Conservation (phyloP, 768 basidiomycete species). For the Lyophyllum decastes region DNA sequence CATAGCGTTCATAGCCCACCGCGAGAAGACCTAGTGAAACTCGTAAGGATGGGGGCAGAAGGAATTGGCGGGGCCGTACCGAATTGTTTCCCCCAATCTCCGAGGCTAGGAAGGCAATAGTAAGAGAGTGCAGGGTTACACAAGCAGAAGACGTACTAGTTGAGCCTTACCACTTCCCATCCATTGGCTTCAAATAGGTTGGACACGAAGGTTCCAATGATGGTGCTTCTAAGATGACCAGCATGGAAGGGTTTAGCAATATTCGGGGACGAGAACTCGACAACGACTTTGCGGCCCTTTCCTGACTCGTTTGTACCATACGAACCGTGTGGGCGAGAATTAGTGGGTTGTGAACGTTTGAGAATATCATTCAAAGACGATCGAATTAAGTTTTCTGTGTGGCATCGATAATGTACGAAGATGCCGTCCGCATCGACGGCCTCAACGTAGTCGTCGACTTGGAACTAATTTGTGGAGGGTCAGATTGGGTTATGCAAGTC, state of each 20-base stretch:
- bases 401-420: conserved; percentile 9
- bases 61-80: conserved; percentile 18
- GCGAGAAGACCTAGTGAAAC: conserved; percentile 71
- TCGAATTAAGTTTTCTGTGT: conserved; percentile 8
- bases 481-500: background rate
- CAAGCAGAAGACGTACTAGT: conserved; percentile 50
- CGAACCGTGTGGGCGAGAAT: conserved; percentile 42
- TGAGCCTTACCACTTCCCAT: conserved; percentile 84
- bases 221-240: conserved; percentile 92
- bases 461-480: background rate
- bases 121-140: background rate
- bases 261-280: conserved; percentile 95
- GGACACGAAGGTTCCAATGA: conserved; percentile 89
- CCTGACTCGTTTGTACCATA: conserved; percentile 82
- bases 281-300: conserved; percentile 75
- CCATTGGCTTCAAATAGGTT: conserved; percentile 91
- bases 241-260: conserved; percentile 98
- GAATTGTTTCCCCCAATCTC: conserved; percentile 98
- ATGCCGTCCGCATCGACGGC: conserved; percentile 9
- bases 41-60: background rate
- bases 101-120: conserved; percentile 41
- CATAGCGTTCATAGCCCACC: conserved; percentile 88
- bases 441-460: conserved; percentile 7
- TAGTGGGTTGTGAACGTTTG: conserved; percentile 49
- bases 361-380: conserved; percentile 35